Evolutionary conservation across 106 monocot species (phyloP).

Genomic region (Dioscorea zingiberensis): DNA sequence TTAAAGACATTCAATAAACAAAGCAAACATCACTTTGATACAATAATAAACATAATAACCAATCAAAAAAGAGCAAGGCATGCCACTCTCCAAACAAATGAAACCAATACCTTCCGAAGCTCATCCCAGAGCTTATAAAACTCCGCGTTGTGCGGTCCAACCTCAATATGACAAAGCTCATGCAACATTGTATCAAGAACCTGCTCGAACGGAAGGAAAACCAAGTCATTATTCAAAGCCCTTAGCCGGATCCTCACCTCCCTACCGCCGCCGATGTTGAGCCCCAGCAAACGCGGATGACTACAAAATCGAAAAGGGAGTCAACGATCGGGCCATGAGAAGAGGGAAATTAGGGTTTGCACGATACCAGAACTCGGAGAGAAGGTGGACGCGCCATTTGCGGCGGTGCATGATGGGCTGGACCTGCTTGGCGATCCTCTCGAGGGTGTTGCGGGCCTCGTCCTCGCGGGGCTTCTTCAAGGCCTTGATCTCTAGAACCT

Average conservation of each 20-base stretch:
- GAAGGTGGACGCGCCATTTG: conserved; percentile 83
- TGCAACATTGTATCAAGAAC: conserved; percentile 96
- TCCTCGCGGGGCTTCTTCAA: conserved; percentile 79
- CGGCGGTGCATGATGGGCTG: conserved; percentile 90
- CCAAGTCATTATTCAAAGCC: conserved; percentile 52
- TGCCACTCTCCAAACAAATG: too few species aligned
- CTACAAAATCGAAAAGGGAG: conserved; percentile 28
- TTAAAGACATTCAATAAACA: too few species aligned
- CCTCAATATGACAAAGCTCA: conserved; percentile 78
- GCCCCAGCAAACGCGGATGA: conserved; percentile 63
- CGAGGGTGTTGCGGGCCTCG: conserved; percentile 58
- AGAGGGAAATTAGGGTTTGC: not conserved
- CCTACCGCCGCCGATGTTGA: conserved; percentile 58
- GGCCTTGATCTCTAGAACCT: conserved; percentile 76
- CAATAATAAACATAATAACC: not conserved
- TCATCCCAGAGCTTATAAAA: conserved; percentile 99
- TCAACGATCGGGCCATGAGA: not conserved
- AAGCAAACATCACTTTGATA: not conserved
- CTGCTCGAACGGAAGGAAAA: conserved; percentile 86
- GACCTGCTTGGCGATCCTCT: conserved; percentile 80
- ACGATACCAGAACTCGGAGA: conserved; percentile 87
- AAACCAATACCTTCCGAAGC: conserved; percentile 49
- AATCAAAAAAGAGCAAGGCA: not conserved
- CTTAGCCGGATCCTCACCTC: conserved; percentile 82
- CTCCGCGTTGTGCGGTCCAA: conserved; percentile 72